Evolutionary conservation across 1,139 yeast genomes (phyloP), one percentile per base, ranked within the genome.

Genomic region (Yamadazyma blattariae): DNA sequence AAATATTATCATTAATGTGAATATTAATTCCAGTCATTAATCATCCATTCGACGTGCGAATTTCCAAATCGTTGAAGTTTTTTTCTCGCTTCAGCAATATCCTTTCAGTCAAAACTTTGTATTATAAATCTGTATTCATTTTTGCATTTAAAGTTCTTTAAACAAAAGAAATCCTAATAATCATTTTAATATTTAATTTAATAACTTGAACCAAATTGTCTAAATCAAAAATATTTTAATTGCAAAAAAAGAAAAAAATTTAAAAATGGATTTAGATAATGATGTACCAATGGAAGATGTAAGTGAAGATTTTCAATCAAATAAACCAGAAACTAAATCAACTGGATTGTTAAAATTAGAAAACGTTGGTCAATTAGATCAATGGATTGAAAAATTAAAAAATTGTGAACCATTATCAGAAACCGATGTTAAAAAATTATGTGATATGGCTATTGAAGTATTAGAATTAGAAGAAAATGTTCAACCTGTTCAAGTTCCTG

Each of bases 401-500:
- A 71, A 81, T 47, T 90, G 97, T 62, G 85, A 87, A 62, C 94
- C 92, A 19, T 72, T 92, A 42, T 70, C 85, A 14, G 97, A 92
- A 57, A 77, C 76, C 27, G 90, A 87, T 40, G 95, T 94, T 30
- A 80, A 82, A 52, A 76, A 77, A 51, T 71, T 92, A 44, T 92
- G 98, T 57, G 74, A 77, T 40, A 83, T 85, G 74, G 96, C 96
- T n/a, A 86, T 88, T 51, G 97, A 92, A 46, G 82, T 92, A 28
- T 70, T 92, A 48, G 90, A 89, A 56, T 81, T 78, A 48, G 98
- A 94, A 65, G 85, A 90, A 45, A 92, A 94, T 57, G 96, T 92
- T 32, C 96, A 90, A 56, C 89, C 90, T 6, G 96, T 92, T 28
- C 87, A 83, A 49, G 94, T 96, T 1, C 98, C 98, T 3, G 75